Base-by-base conservation (phyloP, 1,139 yeast species). In the Taphrina wiesneri region DNA sequence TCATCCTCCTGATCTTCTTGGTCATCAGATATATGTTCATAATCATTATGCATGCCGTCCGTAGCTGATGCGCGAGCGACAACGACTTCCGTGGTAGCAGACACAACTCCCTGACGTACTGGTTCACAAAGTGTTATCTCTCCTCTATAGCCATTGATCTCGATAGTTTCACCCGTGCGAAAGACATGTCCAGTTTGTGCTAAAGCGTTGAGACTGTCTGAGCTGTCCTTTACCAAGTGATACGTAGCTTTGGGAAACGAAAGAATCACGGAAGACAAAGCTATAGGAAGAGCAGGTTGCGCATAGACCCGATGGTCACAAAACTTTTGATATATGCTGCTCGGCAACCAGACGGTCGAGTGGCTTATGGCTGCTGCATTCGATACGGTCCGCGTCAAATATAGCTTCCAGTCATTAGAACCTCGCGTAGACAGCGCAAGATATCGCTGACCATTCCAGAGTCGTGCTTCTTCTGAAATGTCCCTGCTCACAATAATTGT, bases 111-210 rank as follows among this genome's bases (percentile, higher is more conserved):
- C 25, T 63, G 66, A 11, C 56, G 53, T 3, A 63, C 52, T 5
- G 66, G 66, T 25, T 63, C 66, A 73, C 57, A 4, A 75, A 69
- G 68, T 9, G 57, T 52, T 19, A 60, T 21, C 21, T 28, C 25
- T 15, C 64, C 64, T 3, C 56, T 36, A 19, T 60, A 60, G 15
- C 64, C 64, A 21, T 51, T 41, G 51, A 60, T 28, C 41, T 60
- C 64, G 19, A 60, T 34, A 7, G 52, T 26, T 15, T 60, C 57
- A n/a, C 64, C 64, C 3, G 64, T 36, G n/a, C 64, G 56, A 19
- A 60, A 41, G 26, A 60, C 57, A 13, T 36, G 45, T 3, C 64
- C 64, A 7, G 39, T 28, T 9, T 17, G 56, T 15, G 26, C 39
- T 15, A 60, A 21, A 7, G 41, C 32, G 39, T 41, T 39, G 9